These are phyloP conservation scores for Tricholoma terreum DNA, from an alignment of 768 basidiomycete genomes.

Conservation along the genomic window DNA sequence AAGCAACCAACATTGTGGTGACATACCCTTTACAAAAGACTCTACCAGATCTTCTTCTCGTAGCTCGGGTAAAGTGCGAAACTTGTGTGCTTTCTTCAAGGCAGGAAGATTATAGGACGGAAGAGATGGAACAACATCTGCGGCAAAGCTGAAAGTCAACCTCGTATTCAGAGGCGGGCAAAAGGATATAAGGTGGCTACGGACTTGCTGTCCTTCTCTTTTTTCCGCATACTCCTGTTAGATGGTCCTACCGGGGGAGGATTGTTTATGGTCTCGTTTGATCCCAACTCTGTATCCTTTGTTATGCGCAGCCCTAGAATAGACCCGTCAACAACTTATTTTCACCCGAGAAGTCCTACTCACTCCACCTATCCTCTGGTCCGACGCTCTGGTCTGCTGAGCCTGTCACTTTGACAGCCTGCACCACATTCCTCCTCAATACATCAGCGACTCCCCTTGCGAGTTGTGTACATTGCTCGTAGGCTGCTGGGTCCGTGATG, in stretches of 20 bases:
- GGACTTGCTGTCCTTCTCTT: constrained; percentile 35
- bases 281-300: constrained; percentile 81
- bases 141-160: constrained; percentile 26
- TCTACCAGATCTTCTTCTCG: constrained; percentile 84
- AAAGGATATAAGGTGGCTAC: constrained; percentile 4
- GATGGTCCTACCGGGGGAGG: constrained; percentile 44
- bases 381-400: constrained; percentile 24
- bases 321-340: background rate
- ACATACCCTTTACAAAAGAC: constrained; percentile 77
- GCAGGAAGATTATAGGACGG: constrained; percentile 56
- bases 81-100: constrained; percentile 65
- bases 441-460: constrained; percentile 72
- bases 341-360: constrained; percentile 15
- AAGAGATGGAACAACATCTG: constrained; percentile 37
- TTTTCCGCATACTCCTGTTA: constrained; percentile 44
- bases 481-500: constrained; percentile 43
- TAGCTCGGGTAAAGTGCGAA: constrained; percentile 63
- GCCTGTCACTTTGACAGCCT: constrained; percentile 53
- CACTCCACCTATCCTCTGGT: constrained; percentile 56
- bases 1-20: background rate
- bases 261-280: constrained; percentile 75
- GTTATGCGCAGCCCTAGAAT: constrained; percentile 68
- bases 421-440: constrained; percentile 81
- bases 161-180: constrained; percentile 8
- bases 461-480: constrained; percentile 53